These are phyloP conservation scores for Backusella parvicylindrica DNA, from an alignment of 192 early-diverging fungal genomes.

Conservation along the genomic window DNA sequence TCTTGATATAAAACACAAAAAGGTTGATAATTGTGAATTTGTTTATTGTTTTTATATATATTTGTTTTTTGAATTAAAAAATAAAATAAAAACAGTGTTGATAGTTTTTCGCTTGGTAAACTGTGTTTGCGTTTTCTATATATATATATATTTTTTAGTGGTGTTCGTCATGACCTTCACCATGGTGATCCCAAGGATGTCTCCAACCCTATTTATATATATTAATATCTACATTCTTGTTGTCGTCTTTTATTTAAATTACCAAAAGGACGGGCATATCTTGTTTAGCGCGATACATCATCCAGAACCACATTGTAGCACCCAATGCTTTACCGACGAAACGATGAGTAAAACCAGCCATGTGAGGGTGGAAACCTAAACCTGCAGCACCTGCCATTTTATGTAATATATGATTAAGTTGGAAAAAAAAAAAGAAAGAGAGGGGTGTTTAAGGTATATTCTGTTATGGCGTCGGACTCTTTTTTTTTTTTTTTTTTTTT, in stretches of 20 bases:
- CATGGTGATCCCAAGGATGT: slow-evolving; percentile 70
- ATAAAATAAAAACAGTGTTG: not conserved
- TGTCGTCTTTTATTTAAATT: slow-evolving; percentile 12
- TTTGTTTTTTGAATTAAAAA: too few species aligned
- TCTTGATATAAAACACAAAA: not conserved
- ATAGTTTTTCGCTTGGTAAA: not conserved
- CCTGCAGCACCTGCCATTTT: slow-evolving; percentile 42
- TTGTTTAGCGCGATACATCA: slow-evolving; percentile 80
- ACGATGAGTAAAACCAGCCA: slow-evolving; percentile 50
- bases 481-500: not conserved
- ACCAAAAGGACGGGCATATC: slow-evolving; percentile 68
- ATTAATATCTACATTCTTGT: not conserved
- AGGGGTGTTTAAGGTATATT: not conserved
- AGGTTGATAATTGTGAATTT: not conserved
- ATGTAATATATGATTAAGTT: slow-evolving; percentile 12
- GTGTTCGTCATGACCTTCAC: slow-evolving; percentile 39
- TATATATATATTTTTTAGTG: slow-evolving; percentile 4
- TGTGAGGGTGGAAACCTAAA: slow-evolving; percentile 47
- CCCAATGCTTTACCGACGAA: slow-evolving; percentile 61
- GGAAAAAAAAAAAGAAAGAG: not conserved
- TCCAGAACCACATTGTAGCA: slow-evolving; percentile 79
- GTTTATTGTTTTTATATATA: not conserved
- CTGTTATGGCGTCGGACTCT: slow-evolving; percentile 1
- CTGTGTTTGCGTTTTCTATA: not conserved
- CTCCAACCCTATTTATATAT: slow-evolving; percentile 49